Base-by-base conservation (phyloP, 2,329 filamentous ascomycete genomes). In the Ophiostoma novo-ulmi region DNA sequence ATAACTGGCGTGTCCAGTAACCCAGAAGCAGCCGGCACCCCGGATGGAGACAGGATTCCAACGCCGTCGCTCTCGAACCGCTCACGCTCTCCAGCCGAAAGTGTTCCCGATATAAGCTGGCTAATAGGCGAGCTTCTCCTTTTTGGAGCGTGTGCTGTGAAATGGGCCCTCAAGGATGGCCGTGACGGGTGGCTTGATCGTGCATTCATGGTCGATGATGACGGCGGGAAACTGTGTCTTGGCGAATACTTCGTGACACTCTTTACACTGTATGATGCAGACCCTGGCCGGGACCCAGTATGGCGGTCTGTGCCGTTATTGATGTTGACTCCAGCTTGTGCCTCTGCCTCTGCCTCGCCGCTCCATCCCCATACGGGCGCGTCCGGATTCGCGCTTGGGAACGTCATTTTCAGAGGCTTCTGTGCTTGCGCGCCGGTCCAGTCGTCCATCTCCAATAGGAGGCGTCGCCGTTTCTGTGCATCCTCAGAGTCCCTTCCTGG, bases 361-460 rank as follows among this genome's bases (percentile, higher is more conserved):
- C 71, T 64, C 72, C 72, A 74, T 3, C 72, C 72, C 73, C 72
- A 74, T 17, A 58, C 70, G 0, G 71, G 71, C 1, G 69, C 70
- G 5, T 73, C 48, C 0, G 65, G 39, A 6, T 31, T 14, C 10
- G 65, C 39, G 22, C 39, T 61, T 2, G 58, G 61, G 35, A 74
- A 74, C 1, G 64, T 39, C 2, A 74, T 73, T 7, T 52, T 26
- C 10, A 72, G 68, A 0, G 72, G 72, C 48, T 64, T 67, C 44
- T 17, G 52, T 5, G 70, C 68, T 68, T 71, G 69, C 22, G 70
- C 70, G 0, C 73, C 73, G 0, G 72, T 72, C 73, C 73, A 74
- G 70, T 74, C 73, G 22, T 74, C 73, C 72, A 73, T 72, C 14
- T 39, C 63, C 20, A 74, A n/a, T 17, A 73, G 11, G 8, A 41